These are phyloP conservation scores for Kuraishia piskuri DNA, from an alignment of 805 yeast genomes.

Conservation along the genomic window DNA sequence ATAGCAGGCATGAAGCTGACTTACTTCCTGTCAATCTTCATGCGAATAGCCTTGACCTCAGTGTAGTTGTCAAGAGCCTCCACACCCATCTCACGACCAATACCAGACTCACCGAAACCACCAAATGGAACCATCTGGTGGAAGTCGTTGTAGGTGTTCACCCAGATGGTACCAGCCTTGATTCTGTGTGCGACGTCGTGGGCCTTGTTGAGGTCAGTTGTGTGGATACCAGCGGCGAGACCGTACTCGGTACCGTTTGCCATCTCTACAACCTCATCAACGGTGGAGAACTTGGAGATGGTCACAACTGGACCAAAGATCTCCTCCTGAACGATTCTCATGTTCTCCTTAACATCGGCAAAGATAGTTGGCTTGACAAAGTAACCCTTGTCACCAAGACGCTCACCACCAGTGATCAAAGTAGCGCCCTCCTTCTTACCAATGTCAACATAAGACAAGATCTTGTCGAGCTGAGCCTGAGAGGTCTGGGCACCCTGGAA, in stretches of 20 bases:
- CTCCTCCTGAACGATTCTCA: constrained; percentile 69
- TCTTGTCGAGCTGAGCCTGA: constrained; percentile 66
- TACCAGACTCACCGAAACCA: constrained; percentile 85
- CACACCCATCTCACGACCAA: constrained; percentile 89
- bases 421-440: constrained; percentile 85
- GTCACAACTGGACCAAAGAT: constrained; percentile 91
- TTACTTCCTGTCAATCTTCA: constrained; percentile 18
- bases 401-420: constrained; percentile 56
- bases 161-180: constrained; percentile 87
- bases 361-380: constrained; percentile 68
- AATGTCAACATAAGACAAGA: constrained; percentile 63
- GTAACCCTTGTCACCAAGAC: constrained; percentile 49
- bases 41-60: constrained; percentile 80
- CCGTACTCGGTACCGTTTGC: constrained; percentile 86
- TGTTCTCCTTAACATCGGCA: constrained; percentile 58
- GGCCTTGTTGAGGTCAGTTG: constrained; percentile 67
- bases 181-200: constrained; percentile 65
- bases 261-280: constrained; percentile 67
- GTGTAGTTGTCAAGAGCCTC: constrained; percentile 82
- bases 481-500: constrained; percentile 94
- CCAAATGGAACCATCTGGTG: constrained; percentile 88
- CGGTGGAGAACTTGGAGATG: constrained; percentile 69
- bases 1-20: too few relatives aligned
- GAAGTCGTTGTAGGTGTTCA: constrained; percentile 85
- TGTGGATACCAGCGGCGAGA: constrained; percentile 86